phyloP scores from a whole-genome alignment of 306 rosid species.

The Vigna mungo region DNA sequence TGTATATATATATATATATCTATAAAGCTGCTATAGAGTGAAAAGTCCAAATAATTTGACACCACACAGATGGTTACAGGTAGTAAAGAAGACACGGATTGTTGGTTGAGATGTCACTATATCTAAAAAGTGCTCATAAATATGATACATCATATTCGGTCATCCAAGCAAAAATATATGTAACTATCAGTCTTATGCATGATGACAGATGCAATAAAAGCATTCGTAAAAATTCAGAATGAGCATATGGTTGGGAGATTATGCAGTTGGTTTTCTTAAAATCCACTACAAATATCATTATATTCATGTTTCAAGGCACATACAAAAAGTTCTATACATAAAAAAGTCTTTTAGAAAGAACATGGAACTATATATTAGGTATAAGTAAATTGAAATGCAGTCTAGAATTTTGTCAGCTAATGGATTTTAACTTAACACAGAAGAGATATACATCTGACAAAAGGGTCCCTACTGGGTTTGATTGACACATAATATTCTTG shows the following conservation, averaged over 20 bases:
- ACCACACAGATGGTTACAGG: conserved; percentile 57
- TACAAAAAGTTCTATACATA: background rate
- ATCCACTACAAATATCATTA: no score
- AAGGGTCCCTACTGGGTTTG: background rate
- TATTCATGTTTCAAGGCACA: no score
- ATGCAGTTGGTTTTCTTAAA: background rate
- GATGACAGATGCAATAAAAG: conserved; percentile 27
- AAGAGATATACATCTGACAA: conserved; percentile 26
- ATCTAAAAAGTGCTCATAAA: conserved; percentile 61
- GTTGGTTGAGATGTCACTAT: conserved; percentile 70
- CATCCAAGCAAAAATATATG: conserved; percentile 20
- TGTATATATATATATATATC: background rate
- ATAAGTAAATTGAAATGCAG: background rate
- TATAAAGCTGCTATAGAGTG: conserved; percentile 17
- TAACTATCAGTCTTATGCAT: background rate
- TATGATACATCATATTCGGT: conserved; percentile 45
- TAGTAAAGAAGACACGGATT: conserved; percentile 47
- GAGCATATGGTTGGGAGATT: conserved; percentile 3
- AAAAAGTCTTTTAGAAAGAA: background rate
- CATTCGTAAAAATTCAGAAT: conserved; percentile 37
- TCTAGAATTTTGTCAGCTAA: background rate
- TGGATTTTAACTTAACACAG: background rate
- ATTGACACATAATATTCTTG: conserved; percentile 7
- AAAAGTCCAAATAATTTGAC: conserved; percentile 55
- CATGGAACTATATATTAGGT: no score